Conservation (phyloP, 495 filamentous ascomycete species). For the Entonaema liquescens region DNA sequence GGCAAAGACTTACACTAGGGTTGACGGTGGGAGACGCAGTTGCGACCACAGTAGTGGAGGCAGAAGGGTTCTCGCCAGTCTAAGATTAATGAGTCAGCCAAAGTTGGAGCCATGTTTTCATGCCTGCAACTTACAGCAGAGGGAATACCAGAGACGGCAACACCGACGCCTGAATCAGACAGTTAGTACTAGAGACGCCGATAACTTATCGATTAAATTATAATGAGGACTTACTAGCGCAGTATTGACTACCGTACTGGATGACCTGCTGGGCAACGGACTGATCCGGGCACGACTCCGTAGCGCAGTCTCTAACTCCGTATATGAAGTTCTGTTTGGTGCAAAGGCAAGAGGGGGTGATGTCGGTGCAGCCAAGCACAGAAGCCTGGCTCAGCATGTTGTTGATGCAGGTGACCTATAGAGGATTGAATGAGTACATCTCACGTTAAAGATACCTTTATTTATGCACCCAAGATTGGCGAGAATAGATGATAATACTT, state of each 20-base stretch:
- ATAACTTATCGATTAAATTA: background rate
- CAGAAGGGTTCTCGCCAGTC: slow-evolving; percentile 28
- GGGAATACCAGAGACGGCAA: slow-evolving; percentile 38
- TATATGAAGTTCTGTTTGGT: slow-evolving; percentile 70
- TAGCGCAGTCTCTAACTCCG: slow-evolving; percentile 82
- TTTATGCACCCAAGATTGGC: background rate
- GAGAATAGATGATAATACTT: slow-evolving; percentile 40
- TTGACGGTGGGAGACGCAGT: slow-evolving; percentile 31
- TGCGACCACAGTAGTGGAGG: slow-evolving; percentile 33
- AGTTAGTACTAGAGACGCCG: slow-evolving; percentile 9
- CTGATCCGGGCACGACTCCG: slow-evolving; percentile 64
- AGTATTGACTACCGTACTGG: slow-evolving; percentile 48
- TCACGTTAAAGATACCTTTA: background rate
- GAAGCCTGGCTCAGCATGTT: slow-evolving; percentile 74
- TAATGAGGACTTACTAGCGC: slow-evolving; percentile 39
- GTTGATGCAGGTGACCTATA: slow-evolving; percentile 72
- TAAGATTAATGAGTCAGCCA: slow-evolving; percentile 1
- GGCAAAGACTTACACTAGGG: slow-evolving; percentile 12
- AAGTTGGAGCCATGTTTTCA: background rate
- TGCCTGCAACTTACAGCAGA: slow-evolving; percentile 34
- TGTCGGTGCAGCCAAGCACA: slow-evolving; percentile 65
- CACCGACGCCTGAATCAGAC: slow-evolving; percentile 30
- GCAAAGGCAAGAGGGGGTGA: slow-evolving; percentile 76
- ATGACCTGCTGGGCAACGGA: slow-evolving; percentile 45
- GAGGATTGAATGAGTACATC: background rate